phyloP scores from a whole-genome alignment of 2,329 filamentous ascomycete genomes.

The Alternaria ventricosa region DNA sequence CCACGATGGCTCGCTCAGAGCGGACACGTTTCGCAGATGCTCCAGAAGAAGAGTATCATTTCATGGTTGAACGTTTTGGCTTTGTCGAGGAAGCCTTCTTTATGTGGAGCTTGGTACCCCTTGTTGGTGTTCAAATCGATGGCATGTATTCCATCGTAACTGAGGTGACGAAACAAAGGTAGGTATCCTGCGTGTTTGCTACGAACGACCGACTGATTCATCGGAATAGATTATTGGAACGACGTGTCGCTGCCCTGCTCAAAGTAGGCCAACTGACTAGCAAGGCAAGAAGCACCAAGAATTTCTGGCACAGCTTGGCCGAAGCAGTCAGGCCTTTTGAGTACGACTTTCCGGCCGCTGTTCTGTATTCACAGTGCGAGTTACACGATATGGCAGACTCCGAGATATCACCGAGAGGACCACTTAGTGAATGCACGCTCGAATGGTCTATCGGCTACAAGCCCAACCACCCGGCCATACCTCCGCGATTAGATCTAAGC shows the following conservation, averaged over 20 bases:
- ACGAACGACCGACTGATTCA: background rate
- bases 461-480: slow-evolving; percentile 8
- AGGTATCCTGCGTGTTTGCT: background rate
- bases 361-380: slow-evolving; percentile 13
- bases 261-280: slow-evolving; percentile 13
- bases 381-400: background rate
- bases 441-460: slow-evolving; percentile 15
- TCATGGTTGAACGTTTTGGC: slow-evolving; percentile 19
- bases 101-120: slow-evolving; percentile 17
- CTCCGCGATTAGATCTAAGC: slow-evolving; percentile 4
- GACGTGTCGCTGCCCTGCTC: slow-evolving; percentile 15
- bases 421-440: background rate
- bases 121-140: slow-evolving; percentile 9
- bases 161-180: slow-evolving; percentile 26
- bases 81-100: slow-evolving; percentile 21
- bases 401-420: background rate
- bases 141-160: slow-evolving; percentile 25
- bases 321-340: slow-evolving; percentile 13
- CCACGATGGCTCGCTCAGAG: slow-evolving; percentile 10
- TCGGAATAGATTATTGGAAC: slow-evolving; percentile 11
- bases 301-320: slow-evolving; percentile 12
- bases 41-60: slow-evolving; percentile 20
- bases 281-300: slow-evolving; percentile 9
- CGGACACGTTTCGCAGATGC: slow-evolving; percentile 11
- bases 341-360: slow-evolving; percentile 18